Base-by-base conservation (phyloP, 768 basidiomycete species). In the Xerocomus potaroensis region DNA sequence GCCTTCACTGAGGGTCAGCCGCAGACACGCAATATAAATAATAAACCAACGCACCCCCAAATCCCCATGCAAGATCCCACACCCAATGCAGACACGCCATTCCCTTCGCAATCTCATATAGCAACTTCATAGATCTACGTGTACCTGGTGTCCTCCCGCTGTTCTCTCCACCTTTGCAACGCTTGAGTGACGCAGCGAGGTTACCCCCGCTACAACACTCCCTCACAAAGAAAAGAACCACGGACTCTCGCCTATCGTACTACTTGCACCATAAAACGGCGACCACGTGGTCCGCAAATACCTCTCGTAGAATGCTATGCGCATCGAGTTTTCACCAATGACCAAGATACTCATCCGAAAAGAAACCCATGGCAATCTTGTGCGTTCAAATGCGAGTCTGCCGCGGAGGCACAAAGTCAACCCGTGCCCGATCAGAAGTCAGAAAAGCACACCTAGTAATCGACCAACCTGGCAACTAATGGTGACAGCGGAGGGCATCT, bases 281-380 rank as follows among this genome's bases (percentile, higher is more conserved):
- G 91, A 69, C 4, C 19, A 84, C 76, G 61, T 90, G 83, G 44
- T 76, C 77, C 18, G 82, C 63, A 67, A 92, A 93, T 5, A 87
- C 69, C 26, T 75, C 67, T 34, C 74, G 71, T 3, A 83, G 79
- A 1, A 83, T 81, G 30, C 73, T 73, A 40, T 77, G 74, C 2
- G 80, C 75, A 0, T 72, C 70, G 18, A 73, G 72, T 4, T 72
- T 76, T 27, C 78, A 72, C 88, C 90, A 93, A 10, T 66, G 74
- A 0, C 88, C 90, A n/a, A 73, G 72, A 64, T 84, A 90, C 7
- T 91, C 87, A n/a, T n/a, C n/a, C n/a, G n/a, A n/a, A n/a, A n/a
- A n/a, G 65, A 78, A 83, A 0, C 89, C 88, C 16, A 79, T 57
- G 4, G 87, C 84, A 48, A 92, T 81, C 60, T 80, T 77, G 46